These are phyloP conservation scores for Neurospora sp. DNA, from an alignment of 495 filamentous ascomycete species.

Conservation along the genomic window DNA sequence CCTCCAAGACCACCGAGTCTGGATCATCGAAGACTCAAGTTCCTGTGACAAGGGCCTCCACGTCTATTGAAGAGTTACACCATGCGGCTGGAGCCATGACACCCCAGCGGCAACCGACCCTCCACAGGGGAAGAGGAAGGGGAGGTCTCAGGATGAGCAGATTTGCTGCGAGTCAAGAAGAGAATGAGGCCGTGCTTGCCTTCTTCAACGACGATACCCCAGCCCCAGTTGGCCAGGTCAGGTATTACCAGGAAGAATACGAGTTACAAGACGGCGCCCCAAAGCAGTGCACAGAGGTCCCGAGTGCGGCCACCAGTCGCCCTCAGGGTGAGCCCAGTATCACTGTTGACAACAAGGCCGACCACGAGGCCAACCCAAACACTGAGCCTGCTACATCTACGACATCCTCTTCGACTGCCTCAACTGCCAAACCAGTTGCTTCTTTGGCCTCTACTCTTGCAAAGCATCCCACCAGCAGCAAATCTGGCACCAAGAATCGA, in stretches of 20 bases:
- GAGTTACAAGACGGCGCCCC: no score
- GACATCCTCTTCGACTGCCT: neutral
- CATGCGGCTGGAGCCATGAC: neutral
- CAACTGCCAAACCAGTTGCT: neutral
- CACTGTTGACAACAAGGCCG: neutral
- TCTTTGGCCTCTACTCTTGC: neutral
- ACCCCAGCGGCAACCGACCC: neutral
- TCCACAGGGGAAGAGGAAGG: neutral
- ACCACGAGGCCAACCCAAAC: neutral
- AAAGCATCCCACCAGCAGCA: conserved; percentile 78
- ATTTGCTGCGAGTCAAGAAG: neutral
- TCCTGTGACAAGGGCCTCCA: neutral
- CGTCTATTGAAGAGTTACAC: neutral
- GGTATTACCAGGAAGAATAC: neutral
- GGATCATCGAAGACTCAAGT: neutral
- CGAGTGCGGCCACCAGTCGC: neutral
- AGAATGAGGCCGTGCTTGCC: neutral
- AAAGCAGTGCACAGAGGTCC: no score
- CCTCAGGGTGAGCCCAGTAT: neutral
- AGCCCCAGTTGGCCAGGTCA: neutral
- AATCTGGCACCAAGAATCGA: conserved; percentile 79
- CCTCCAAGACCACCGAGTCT: neutral
- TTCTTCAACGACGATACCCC: neutral
- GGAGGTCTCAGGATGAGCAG: neutral
- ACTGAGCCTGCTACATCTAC: neutral